These are phyloP conservation scores for Sugiyamaella chiloensis DNA, from an alignment of 805 yeast species.

Conservation along the genomic window DNA sequence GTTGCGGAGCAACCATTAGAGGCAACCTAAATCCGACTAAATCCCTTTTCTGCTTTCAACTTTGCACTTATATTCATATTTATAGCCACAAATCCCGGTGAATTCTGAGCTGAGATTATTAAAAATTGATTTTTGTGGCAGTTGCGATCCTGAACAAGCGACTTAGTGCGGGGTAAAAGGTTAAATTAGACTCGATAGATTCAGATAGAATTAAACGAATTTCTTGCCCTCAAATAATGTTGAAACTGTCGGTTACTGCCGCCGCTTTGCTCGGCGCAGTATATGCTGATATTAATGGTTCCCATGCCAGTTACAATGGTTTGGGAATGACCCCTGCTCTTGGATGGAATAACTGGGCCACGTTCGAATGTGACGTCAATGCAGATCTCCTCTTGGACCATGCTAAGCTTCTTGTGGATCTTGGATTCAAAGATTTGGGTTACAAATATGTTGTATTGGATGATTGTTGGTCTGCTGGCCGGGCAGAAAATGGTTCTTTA, in stretches of 20 bases:
- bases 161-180: no score
- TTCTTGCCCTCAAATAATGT: no score
- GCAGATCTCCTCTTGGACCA: conserved; percentile 27
- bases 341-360: conserved; percentile 36
- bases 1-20: neutral
- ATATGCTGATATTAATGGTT: conserved; percentile 4
- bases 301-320: conserved; percentile 16
- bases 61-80: no score
- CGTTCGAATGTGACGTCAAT: conserved; percentile 31
- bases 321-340: conserved; percentile 26
- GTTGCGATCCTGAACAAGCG: no score
- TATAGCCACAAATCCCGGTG: no score
- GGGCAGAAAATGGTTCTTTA: conserved; percentile 23
- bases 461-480: conserved; percentile 32
- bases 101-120: no score
- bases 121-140: no score
- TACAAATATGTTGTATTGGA: conserved; percentile 34
- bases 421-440: conserved; percentile 31
- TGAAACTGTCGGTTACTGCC: neutral
- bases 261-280: neutral
- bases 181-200: no score
- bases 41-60: no score
- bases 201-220: no score
- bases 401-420: conserved; percentile 26
- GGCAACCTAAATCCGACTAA: no score